Percentiles rank a stretch among this genome's conserved stretches.
Evolutionary conservation across 257 asterid species (phyloP).

Genomic region (Solanum chmielewskii): DNA sequence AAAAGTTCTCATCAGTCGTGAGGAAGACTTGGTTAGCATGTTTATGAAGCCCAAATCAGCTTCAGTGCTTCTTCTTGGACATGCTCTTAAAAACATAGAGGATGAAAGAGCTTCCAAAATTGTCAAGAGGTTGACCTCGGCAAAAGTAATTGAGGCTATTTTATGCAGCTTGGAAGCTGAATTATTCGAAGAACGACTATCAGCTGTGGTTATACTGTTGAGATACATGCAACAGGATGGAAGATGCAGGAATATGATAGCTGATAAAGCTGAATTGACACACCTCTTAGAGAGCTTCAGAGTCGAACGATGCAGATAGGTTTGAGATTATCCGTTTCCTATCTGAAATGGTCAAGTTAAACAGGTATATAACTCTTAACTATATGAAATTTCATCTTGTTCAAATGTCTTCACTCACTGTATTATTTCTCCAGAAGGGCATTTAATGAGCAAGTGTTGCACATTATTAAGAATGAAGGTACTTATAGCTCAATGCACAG

Average conservation of each 20-base stretch:
- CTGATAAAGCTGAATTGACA: conserved; percentile 43
- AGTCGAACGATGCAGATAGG: conserved; percentile 31
- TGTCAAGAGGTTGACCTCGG: conserved; percentile 22
- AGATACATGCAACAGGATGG: conserved; percentile 74
- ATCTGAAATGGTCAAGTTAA: conserved; percentile 53
- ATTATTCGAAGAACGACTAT: conserved; percentile 36
- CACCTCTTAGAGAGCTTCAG: conserved; percentile 41
- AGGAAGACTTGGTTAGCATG: conserved; percentile 17
- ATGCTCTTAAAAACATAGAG: conserved; percentile 25
- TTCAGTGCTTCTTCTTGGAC: conserved; percentile 37
- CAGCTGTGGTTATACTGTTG: conserved; percentile 45
- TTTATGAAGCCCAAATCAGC: conserved; percentile 46
- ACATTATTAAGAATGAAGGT: conserved; percentile 61
- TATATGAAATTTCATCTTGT: background rate
- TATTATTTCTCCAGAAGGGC: conserved; percentile 39
- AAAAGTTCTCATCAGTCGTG: conserved; percentile 15
- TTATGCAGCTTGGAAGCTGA: conserved; percentile 36
- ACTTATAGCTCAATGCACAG: conserved; percentile 64
- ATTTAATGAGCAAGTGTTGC: conserved; percentile 51
- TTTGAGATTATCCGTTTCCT: conserved; percentile 58
- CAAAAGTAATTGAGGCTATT: conserved; percentile 21
- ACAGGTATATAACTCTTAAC: conserved; percentile 29
- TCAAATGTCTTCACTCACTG: background rate
- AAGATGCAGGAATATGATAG: conserved; percentile 52
- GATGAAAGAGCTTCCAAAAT: conserved; percentile 19